Evolutionary conservation across 2,329 filamentous ascomycete genomes (phyloP), one percentile per base, ranked within the genome.

Genomic region (Corynespora cassiicola): DNA sequence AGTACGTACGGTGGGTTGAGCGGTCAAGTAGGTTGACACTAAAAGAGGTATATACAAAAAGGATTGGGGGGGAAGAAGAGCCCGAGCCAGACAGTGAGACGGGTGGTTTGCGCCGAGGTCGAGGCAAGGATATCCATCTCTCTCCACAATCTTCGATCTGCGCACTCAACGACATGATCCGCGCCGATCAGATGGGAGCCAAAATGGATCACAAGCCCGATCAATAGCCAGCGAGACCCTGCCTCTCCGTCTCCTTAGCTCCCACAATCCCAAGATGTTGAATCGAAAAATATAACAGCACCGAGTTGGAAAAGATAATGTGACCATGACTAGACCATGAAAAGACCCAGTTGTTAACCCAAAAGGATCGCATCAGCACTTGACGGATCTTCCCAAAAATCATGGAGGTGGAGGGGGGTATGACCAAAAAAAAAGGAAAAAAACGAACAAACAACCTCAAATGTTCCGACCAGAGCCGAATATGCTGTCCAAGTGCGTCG

Each of bases 301-400:
- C 21, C 29, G 8, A 31, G 28, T 8, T 17, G 26, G 31, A 29
- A 35, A 27, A 25, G 29, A 31, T 32, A 42, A 39, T 27, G 15
- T 33, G 38, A 39, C 20, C 25, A 36, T 37, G 30, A 42, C 28
- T 34, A 47, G 39, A 52, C 38, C 42, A 45, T 48, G 51, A 49
- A 50, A 48, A 54, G 46, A 54, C 49, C 48, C 48, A 47, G 40
- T 15, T 28, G 47, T 37, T 35, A 50, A 47, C 39, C 51, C 42
- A 50, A 54, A 34, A 44, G 34, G 64, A 65, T 63, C 61, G 58
- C 62, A 65, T 66, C 62, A 66, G 63, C 63, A 63, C 63, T 65
- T 66, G 63, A 66, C 63, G 61, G 63, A 66, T 66, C 63, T 57
- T 59, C 58, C 39, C 52, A 49, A 52, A 40, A 34, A 31, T 29